Evolutionary conservation across 176 grass and related monocot genomes (phyloP).

Genomic region (Tillandsia leiboldiana): DNA sequence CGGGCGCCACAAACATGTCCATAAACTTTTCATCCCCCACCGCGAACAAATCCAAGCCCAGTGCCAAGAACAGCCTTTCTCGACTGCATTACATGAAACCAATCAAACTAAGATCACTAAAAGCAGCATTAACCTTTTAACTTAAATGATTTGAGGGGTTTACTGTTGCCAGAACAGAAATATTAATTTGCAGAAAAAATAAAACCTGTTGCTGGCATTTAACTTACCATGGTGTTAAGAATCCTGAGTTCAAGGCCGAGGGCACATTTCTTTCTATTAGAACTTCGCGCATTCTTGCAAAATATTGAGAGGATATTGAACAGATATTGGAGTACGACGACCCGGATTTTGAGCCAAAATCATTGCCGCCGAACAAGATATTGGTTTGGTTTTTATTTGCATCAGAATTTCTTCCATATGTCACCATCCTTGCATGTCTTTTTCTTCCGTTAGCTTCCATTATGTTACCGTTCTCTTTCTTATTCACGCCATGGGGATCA

Average conservation of each 20-base stretch:
- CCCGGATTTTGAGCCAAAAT: conserved; percentile 54
- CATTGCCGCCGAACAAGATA: conserved; percentile 38
- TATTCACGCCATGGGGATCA: conserved; percentile 61
- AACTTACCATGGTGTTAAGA: conserved; percentile 87
- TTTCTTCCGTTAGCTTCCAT: conserved; percentile 65
- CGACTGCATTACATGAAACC: conserved; percentile 50
- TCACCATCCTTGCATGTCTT: conserved; percentile 62
- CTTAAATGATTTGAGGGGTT: too few relatives aligned
- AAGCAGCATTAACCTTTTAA: conserved; percentile 5
- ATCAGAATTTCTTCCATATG: conserved; percentile 34
- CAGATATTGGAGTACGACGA: conserved; percentile 79
- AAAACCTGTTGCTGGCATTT: background rate
- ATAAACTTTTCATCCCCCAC: conserved; percentile 90
- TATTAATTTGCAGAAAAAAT: background rate
- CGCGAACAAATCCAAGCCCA: conserved; percentile 81
- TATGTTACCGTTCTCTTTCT: conserved; percentile 71
- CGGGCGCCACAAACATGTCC: conserved; percentile 89
- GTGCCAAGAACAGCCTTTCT: conserved; percentile 70
- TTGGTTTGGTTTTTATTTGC: conserved; percentile 44
- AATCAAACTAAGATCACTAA: conserved; percentile 16
- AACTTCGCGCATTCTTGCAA: conserved; percentile 83
- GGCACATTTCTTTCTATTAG: conserved; percentile 85
- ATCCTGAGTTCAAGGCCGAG: conserved; percentile 86
- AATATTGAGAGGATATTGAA: conserved; percentile 75
- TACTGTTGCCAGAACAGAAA: background rate